These are phyloP conservation scores for Aureobasidium sp. DNA, from an alignment of 2,329 filamentous ascomycete genomes.

Conservation along the genomic window DNA sequence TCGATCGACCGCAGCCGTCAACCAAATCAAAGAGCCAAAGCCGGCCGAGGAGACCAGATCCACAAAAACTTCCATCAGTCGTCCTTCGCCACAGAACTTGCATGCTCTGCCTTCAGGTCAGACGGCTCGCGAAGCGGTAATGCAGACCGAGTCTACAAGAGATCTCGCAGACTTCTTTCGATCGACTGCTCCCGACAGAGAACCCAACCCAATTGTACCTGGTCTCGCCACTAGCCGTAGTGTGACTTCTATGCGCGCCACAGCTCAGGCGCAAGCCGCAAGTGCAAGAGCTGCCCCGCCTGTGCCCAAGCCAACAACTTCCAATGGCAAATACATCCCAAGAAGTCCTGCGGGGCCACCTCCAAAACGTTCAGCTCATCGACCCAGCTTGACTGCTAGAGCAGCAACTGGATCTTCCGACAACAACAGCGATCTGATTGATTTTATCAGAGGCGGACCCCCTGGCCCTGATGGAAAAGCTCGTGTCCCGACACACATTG, in stretches of 20 bases:
- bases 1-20: not conserved
- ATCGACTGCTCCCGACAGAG: constrained; percentile 60
- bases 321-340: constrained; percentile 15
- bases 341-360: not conserved
- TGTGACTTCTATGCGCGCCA: constrained; percentile 1
- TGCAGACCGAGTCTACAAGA: constrained; percentile 60
- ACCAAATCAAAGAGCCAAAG: not conserved
- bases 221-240: constrained; percentile 13
- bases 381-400: constrained; percentile 16
- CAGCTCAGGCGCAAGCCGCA: constrained; percentile 10
- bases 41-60: not conserved
- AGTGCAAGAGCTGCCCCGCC: not conserved
- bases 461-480: constrained; percentile 36
- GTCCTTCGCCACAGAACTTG: constrained; percentile 25
- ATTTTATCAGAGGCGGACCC: constrained; percentile 87
- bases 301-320: constrained; percentile 3
- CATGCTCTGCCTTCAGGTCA: constrained; percentile 27
- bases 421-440: constrained; percentile 74
- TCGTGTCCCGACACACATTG: constrained; percentile 14
- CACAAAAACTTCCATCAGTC: constrained; percentile 21
- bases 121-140: constrained; percentile 62
- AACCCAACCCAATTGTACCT: constrained; percentile 18
- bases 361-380: not conserved
- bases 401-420: constrained; percentile 58
- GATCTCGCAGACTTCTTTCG: constrained; percentile 89